phyloP scores from a whole-genome alignment of 2,329 filamentous ascomycete genomes.

The Pyricularia sp. region DNA sequence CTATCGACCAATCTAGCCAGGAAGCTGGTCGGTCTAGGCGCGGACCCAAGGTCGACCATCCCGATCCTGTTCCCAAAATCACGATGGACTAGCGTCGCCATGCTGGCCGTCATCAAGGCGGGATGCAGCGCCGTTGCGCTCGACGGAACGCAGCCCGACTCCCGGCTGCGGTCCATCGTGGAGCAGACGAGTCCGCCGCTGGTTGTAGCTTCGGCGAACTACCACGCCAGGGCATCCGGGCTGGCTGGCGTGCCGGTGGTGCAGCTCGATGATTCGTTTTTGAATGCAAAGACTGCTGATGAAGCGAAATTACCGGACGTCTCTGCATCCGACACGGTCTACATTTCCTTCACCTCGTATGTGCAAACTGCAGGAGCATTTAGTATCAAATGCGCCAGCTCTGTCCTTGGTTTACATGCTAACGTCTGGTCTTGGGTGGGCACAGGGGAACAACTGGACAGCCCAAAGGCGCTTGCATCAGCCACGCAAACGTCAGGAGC shows the following conservation, averaged over 20 bases:
- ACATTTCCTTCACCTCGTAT: background rate
- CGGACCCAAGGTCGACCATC: background rate
- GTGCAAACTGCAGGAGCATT: background rate
- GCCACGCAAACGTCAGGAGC: conserved; percentile 49
- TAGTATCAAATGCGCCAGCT: background rate
- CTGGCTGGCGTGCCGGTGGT: background rate
- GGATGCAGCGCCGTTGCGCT: background rate
- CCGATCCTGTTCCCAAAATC: background rate
- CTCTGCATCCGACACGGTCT: background rate
- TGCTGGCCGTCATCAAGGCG: background rate
- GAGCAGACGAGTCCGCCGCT: background rate
- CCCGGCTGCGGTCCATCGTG: background rate
- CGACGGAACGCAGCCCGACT: background rate
- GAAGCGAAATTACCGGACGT: background rate
- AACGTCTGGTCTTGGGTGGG: background rate
- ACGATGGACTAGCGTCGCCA: background rate
- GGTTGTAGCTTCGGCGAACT: background rate
- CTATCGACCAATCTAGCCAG: background rate
- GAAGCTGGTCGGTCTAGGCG: background rate
- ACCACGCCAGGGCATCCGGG: background rate
- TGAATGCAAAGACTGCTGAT: background rate
- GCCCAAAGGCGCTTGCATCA: conserved; percentile 45
- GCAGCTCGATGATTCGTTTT: background rate
- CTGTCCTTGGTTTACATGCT: background rate
- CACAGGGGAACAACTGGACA: background rate